Evolutionary conservation across 768 basidiomycete genomes (phyloP).

Genomic region (Tricholomella constricta): DNA sequence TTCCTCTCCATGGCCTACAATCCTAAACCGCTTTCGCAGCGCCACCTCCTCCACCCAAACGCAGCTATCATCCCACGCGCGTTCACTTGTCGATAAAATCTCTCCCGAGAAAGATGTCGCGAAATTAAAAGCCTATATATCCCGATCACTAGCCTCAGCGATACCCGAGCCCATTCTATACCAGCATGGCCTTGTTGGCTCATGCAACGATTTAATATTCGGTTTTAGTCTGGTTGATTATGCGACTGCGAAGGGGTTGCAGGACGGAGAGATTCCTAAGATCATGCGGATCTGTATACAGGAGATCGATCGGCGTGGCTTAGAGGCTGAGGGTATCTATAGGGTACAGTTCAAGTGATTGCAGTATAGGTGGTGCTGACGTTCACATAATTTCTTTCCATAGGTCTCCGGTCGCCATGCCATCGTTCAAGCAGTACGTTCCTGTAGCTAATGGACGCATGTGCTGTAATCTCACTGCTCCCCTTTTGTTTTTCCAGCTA

Average conservation of each 20-base stretch:
- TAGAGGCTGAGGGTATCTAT: conserved; percentile 82
- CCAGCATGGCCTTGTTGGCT: conserved; percentile 77
- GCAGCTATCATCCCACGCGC: conserved; percentile 68
- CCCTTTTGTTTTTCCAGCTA: conserved; percentile 45
- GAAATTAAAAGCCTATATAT: conserved; percentile 55
- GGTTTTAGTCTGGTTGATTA: conserved; percentile 89
- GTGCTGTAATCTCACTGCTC: not conserved
- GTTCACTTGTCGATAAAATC: conserved; percentile 63
- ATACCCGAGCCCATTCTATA: conserved; percentile 76
- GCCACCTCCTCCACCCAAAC: conserved; percentile 79
- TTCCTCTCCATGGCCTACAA: not conserved
- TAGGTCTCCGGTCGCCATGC: conserved; percentile 88
- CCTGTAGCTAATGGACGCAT: not conserved
- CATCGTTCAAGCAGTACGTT: conserved; percentile 72
- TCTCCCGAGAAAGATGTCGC: conserved; percentile 70
- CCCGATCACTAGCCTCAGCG: conserved; percentile 61
- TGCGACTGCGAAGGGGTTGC: conserved; percentile 74
- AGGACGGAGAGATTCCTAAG: conserved; percentile 76
- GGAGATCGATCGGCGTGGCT: conserved; percentile 79
- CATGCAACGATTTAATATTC: conserved; percentile 87
- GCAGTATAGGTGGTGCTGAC: conserved; percentile 1
- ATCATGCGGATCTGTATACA: conserved; percentile 79
- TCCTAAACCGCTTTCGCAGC: conserved; percentile 35
- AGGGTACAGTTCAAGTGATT: conserved; percentile 45
- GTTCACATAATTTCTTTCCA: not conserved